Evolutionary conservation across 139 green algal species (phyloP).

Genomic region (Astrephomene gubernaculifera): DNA sequence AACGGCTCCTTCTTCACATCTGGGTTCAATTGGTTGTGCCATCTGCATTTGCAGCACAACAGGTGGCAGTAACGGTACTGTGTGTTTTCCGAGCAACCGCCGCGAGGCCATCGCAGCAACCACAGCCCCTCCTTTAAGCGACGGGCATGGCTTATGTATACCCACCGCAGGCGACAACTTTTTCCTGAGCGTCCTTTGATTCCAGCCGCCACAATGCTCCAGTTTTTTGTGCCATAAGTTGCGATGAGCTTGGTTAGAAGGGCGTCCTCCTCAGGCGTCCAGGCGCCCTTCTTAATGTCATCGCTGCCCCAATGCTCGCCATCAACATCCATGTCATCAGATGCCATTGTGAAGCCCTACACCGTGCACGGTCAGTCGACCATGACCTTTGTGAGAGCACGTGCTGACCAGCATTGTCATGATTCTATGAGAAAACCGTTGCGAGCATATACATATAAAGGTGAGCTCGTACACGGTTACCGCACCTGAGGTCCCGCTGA

Average conservation of each 20-base stretch:
- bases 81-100: too few relatives aligned
- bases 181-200: constrained; percentile 87
- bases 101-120: too few relatives aligned
- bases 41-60: constrained; percentile 56
- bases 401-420: too few relatives aligned
- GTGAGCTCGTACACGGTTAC: too few relatives aligned
- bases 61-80: too few relatives aligned
- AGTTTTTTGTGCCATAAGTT: constrained; percentile 76
- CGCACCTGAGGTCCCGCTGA: too few relatives aligned
- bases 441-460: too few relatives aligned
- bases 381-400: too few relatives aligned
- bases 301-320: constrained; percentile 1
- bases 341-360: constrained; percentile 5
- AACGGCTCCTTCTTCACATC: constrained; percentile 70
- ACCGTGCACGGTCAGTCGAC: too few relatives aligned
- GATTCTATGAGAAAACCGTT: too few relatives aligned
- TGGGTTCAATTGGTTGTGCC: constrained; percentile 74
- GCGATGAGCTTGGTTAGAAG: constrained; percentile 67
- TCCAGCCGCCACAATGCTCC: constrained; percentile 82
- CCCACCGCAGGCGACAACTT: constrained; percentile 79
- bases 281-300: constrained; percentile 80
- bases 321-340: constrained; percentile 35
- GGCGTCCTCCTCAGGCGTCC: constrained; percentile 81
- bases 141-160: too few relatives aligned
- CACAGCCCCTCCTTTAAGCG: too few relatives aligned